Evolutionary conservation across 2,329 filamentous ascomycete species (phyloP), one percentile per base, ranked within the genome.

Genomic region (Exophiala sp.): DNA sequence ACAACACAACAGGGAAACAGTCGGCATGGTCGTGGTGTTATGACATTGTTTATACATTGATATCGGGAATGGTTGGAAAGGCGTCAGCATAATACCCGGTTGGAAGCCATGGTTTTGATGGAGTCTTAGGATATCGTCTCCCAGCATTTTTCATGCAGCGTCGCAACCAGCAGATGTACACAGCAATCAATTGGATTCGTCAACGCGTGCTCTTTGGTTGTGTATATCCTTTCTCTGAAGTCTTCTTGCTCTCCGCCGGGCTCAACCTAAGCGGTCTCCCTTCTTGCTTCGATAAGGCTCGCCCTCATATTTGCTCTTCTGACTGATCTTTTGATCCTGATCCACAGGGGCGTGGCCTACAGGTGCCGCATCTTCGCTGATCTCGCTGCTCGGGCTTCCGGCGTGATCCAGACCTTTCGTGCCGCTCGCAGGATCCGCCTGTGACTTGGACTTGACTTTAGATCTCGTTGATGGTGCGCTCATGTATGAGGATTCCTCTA

Each of bases 301-400:
- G 32, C 88, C 86, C 75, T 97, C 91, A 71, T 95, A 97, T 74
- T 95, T 96, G 70, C 89, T 88, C 78, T 90, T 95, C 71, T 91
- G 88, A 34, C 75, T 65, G 21, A 88, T 76, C 60, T 80, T 77
- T 67, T 90, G 79, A 40, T 77, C 73, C 68, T 88, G 87, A 39
- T 82, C 88, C 60, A 85, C 78, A 1, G 89, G 87, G 56, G 87
- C 88, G 72, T 95, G 91, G 61, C 85, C 78, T 49, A 89, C 95
- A 8, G 91, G 87, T 10, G 91, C 91, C n/a, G 90, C 90, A 72
- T 96, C 91, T 59, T 76, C 75, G 65, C 80, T 83, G 32, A 85
- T 83, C 72, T 94, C 88, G 65, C 83, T 79, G 68, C 87, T 89
- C 18, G 89, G 88, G 64, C 81, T 86, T 48, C 79, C 79, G 41